phyloP scores from a whole-genome alignment of 2,329 filamentous ascomycete genomes.

The Neospermospora avenae region DNA sequence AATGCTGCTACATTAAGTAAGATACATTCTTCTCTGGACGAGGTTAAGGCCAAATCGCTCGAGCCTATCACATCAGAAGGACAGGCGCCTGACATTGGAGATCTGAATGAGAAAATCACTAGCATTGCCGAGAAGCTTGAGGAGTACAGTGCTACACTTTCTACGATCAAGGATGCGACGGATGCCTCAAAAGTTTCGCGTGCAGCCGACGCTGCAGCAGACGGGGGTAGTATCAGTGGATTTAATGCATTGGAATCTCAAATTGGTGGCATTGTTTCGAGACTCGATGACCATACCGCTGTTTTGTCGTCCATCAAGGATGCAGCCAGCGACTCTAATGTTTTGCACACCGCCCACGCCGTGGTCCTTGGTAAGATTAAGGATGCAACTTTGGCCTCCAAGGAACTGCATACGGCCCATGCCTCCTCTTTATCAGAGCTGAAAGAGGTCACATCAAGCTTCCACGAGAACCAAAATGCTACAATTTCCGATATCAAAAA shows the following conservation, averaged over 20 bases:
- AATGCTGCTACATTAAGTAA: constrained; percentile 18
- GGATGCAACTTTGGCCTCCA: constrained; percentile 15
- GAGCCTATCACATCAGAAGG: neutral
- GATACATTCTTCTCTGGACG: constrained; percentile 20
- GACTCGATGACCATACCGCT: constrained; percentile 15
- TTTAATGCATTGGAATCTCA: constrained; percentile 15
- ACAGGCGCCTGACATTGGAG: neutral
- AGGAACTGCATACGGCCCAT: constrained; percentile 16
- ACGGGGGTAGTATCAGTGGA: neutral
- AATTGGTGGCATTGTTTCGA: constrained; percentile 16
- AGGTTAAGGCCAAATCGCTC: constrained; percentile 17
- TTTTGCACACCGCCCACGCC: constrained; percentile 18
- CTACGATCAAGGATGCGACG: constrained; percentile 16
- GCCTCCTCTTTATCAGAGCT: constrained; percentile 16
- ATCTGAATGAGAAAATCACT: neutral
- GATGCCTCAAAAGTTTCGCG: constrained; percentile 13
- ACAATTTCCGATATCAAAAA: constrained; percentile 18
- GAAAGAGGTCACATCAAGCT: constrained; percentile 13
- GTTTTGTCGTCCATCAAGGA: constrained; percentile 12
- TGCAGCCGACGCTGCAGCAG: constrained; percentile 6
- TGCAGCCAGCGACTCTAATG: constrained; percentile 6
- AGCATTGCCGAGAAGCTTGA: constrained; percentile 3
- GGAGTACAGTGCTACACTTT: constrained; percentile 14
- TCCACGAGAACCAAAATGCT: constrained; percentile 4
- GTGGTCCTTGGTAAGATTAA: constrained; percentile 22